Evolutionary conservation across 2,329 filamentous ascomycete species (phyloP), one percentile per base, ranked within the genome.

Genomic region (Penicillium oxalicum): DNA sequence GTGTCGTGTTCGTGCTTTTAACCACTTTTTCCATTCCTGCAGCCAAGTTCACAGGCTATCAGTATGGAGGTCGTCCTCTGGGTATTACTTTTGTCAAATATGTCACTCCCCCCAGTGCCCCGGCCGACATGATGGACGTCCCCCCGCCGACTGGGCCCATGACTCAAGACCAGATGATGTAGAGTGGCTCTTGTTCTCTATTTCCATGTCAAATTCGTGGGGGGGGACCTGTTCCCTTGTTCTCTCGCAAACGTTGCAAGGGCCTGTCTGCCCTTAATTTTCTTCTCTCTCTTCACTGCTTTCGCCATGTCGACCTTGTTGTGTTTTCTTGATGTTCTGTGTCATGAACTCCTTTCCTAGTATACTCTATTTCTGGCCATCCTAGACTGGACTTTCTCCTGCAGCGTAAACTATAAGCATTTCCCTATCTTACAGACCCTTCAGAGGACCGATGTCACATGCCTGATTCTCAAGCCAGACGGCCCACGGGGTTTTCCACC

Each of bases 91-190:
- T 88, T 65, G 91, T 96, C 75, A 94, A 93, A 72, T 97, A 97
- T 71, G 76, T 88, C 57, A 91, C 86, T 66, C 77, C 81, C 45
- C 78, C 81, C 36, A 77, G 77, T 43, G 73, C 73, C 39, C 73
- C 70, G 18, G 75, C 73, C 54, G 86, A 91, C 55, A 79, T 77
- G 59, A 95, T 96, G 89, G 91, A 96, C 58, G 88, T 84, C 32
- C 83, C 89, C 54, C 81, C 87, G 56, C 81, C 74, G 35, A 75
- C 77, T 26, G 70, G 77, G 44, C 86, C 85, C 52, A 73, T 95
- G 66, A 95, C 90, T n/a, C 93, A 97, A 72, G 91, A 97, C 67
- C 91, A 97, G 76, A 96, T 97, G 73, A 95, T 97, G 91, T 97
- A 74, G 74, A 18, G 25, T 29, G 36, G 29, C 29, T 32, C 11